Base-by-base conservation (phyloP, 2,329 filamentous ascomycete species). In the Atkinsonella texensis region DNA sequence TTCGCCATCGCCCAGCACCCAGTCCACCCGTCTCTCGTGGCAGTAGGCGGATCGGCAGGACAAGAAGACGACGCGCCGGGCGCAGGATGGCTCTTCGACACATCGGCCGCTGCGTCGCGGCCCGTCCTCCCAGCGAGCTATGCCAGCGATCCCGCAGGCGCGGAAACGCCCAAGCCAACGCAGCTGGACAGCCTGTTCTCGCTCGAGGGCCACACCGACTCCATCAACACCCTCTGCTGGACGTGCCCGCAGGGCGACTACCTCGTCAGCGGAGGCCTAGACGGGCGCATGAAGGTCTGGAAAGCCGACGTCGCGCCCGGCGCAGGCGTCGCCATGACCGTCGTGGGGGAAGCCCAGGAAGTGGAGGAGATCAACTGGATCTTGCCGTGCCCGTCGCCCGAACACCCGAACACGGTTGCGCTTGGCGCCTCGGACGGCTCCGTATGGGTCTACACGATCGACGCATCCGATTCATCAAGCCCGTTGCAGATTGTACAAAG, bases 341-440 rank as follows among this genome's bases (percentile, higher is more conserved):
- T 87, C 61, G 68, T 95, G 9, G 86, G 79, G 51, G 87, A 93
- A 62, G 80, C 83, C 3, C 85, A 89, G 62, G 93, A 98, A 67
- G 91, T 96, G 10, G 86, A 94, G 60, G 91, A 97, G 69, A 85
- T 98, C 62, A 95, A 93, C 73, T 98, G 91, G 90, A 69, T 97
- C 35, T 70, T 75, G 1, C 70, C 89, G 0, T 95, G 87, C 64
- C 89, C 90, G 1, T 75, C 83, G 55, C 68, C 81, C 12, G 71
- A 74, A 6, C 81, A 87, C 64, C 80, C 85, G 54, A 94, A 96
- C 70, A 83, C 88, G 9, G 65, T 98, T 55, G 93, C 93, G 0
- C 72, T 98, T 8, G 93, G 93, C 52, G 89, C 89, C 35, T 86
- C 79, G 38, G 90, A 98, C 65, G 93, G 93, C 51, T 90, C 84